Evolutionary conservation across 805 yeast genomes (phyloP).

Genomic region (Tetrapisispora phaffii): DNA sequence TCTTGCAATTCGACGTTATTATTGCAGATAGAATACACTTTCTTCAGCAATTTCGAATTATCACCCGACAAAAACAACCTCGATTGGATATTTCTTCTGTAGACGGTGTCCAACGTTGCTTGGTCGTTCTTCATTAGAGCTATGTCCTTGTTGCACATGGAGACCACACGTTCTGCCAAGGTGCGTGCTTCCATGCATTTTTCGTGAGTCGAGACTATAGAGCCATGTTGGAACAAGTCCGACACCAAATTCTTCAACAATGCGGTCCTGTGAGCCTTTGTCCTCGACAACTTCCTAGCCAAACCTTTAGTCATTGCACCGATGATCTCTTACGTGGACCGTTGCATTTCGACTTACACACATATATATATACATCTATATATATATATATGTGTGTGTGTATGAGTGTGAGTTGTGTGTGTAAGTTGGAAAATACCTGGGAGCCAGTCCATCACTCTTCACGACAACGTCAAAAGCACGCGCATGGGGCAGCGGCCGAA

Average conservation of each 20-base stretch:
- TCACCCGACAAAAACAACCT: constrained; percentile 39
- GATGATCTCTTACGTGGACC: background rate
- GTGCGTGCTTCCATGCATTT: constrained; percentile 64
- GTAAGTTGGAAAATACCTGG: too few relatives aligned
- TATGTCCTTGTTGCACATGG: constrained; percentile 39
- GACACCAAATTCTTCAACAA: constrained; percentile 57
- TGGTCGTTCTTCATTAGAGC: background rate
- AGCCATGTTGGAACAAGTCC: constrained; percentile 58
- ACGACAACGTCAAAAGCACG: too few relatives aligned
- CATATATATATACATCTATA: background rate
- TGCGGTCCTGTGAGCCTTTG: constrained; percentile 43
- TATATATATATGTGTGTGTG: background rate
- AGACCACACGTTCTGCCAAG: constrained; percentile 52
- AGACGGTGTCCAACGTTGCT: constrained; percentile 9
- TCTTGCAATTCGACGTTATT: constrained; percentile 40
- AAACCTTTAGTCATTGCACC: constrained; percentile 24
- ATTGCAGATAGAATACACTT: constrained; percentile 54
- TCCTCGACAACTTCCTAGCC: constrained; percentile 30
- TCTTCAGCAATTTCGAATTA: constrained; percentile 44
- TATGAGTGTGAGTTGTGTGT: background rate
- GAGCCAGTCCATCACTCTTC: too few relatives aligned
- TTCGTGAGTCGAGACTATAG: constrained; percentile 62
- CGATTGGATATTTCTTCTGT: constrained; percentile 27
- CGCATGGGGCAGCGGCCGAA: too few relatives aligned
- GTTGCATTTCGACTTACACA: too few relatives aligned